Base-by-base conservation (phyloP, 2,329 filamentous ascomycete species). In the Sporothrix pseudoabietina region DNA sequence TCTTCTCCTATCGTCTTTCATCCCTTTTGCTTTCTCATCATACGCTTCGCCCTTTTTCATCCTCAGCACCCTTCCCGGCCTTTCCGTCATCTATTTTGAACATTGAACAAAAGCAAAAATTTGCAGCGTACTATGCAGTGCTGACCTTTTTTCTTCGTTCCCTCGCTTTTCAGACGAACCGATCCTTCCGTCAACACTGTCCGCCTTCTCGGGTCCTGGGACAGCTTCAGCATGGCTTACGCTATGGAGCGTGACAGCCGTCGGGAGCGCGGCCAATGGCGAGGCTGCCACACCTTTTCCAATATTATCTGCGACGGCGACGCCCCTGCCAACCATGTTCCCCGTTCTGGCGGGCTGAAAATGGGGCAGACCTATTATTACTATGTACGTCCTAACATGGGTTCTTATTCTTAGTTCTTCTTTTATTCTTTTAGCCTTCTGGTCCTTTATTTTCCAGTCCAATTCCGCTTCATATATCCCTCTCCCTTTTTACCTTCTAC, bases 311-410 rank as follows among this genome's bases (percentile, higher is more conserved):
- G 91, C 78, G 93, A 97, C 82, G 93, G 94, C 73, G 86, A 91
- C 74, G 80, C 90, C 77, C 26, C 47, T 22, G 30, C 41, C 52
- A 57, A 85, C 83, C 70, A 82, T 81, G 83, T 85, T 47, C 89
- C 88, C 77, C 88, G 93, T 78, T 88, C 88, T 77, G 94, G 94
- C 73, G 94, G 92, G 71, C 86, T 98, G 76, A 96, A 92, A 82
- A 97, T 97, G 92, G 94, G 94, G 61, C 90, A 92, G 74, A 96
- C 91, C 19, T 98, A 98, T 82, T 98, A 95, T 87, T 98, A 97
- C 85, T 98, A 96, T 83, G 94, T 97, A 85, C 83, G 92, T 86
- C 61, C 14, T 63, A 59, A 12, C 55, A 32, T 39, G 44, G 19
- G 52, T 26, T 39, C 72, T 66, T 71, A n/a, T 59, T 22, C 5